These are phyloP conservation scores for Perkinsus chesapeaki DNA, from an alignment of 169 alveolate genomes.

Conservation along the genomic window DNA sequence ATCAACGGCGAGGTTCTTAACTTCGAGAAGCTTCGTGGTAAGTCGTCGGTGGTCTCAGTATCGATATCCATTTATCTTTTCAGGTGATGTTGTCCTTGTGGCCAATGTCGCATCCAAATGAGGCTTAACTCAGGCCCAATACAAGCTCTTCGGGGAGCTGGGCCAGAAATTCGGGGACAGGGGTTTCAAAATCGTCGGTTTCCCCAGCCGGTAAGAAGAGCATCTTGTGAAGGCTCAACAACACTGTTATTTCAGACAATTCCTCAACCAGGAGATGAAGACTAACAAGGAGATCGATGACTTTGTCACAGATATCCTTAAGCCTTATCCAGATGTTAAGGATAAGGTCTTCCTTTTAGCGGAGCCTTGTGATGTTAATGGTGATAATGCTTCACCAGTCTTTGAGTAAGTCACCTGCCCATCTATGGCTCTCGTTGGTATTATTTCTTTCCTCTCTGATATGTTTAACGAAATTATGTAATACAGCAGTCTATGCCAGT, in stretches of 20 bases:
- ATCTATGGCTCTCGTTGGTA: not conserved
- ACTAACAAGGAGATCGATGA: not conserved
- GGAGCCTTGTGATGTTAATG: not conserved
- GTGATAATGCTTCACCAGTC: not conserved
- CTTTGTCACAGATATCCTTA: not conserved
- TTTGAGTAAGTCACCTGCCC: not conserved
- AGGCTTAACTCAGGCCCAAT: not conserved
- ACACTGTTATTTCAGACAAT: not conserved
- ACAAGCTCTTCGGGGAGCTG: slow-evolving; percentile 6
- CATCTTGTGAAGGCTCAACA: not conserved
- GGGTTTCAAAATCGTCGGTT: slow-evolving; percentile 4
- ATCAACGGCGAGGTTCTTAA: not conserved
- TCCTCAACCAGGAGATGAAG: slow-evolving; percentile 1
- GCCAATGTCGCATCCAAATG: not conserved
- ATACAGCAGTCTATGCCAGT: no score
- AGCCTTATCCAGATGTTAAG: not conserved
- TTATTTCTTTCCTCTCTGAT: no score
- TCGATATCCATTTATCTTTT: not conserved
- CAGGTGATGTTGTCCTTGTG: not conserved
- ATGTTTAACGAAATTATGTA: no score
- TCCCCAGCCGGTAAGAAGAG: not conserved
- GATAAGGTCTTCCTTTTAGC: not conserved
- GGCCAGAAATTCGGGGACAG: slow-evolving; percentile 3
- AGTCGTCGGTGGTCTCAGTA: not conserved
- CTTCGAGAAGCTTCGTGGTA: not conserved